Base-by-base conservation (phyloP, 2,329 filamentous ascomycete genomes). In the Xylariaceae sp. region DNA sequence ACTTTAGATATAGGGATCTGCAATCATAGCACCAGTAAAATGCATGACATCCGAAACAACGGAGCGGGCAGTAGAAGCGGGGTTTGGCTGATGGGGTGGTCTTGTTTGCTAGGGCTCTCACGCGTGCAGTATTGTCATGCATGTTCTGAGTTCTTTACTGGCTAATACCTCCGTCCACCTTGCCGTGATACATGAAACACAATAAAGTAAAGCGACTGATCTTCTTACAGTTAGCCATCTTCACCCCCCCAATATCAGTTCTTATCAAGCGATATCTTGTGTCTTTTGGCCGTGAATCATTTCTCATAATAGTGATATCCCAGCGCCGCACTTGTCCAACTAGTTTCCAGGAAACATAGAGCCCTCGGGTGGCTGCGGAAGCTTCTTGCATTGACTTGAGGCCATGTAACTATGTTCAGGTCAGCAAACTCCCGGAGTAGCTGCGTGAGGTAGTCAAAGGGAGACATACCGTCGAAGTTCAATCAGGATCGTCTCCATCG, bases 401-500 rank as follows among this genome's bases (percentile, higher is more conserved):
- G 93, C 93, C 94, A 99, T 97, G 72, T 90, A 96, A 74, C 92
- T 95, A 10, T 24, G 3, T 50, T 18, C 27, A 46, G 32, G 30
- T 66, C 18, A 67, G 54, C 16, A 54, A 53, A 37, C 3, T 27
- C 27, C 20, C n/a, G 3, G 15, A 20, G 6, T 15, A 6, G 13
- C 15, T 24, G 9, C 32, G 24, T 55, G 64, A 37, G 60, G 69
- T 67, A 65, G 67, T 55, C 2, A 7, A 3, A 21, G 10, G 10
- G 23, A 10, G 26, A 10, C 78, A 60, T 69, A 89, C 88, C 88
- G 86, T 77, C 91, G 82, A 55, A 96, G 79, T 72, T 96, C 92
- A 59, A 94, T 91, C 61, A 96, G 77, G 49, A 96, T 86, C 1
- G 91, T 96, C 78, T 97, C 93, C 90, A 96, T 96, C 27, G 92